These are phyloP conservation scores for Penicillium brasilianum DNA, from an alignment of 2,329 filamentous ascomycete genomes.

Conservation along the genomic window DNA sequence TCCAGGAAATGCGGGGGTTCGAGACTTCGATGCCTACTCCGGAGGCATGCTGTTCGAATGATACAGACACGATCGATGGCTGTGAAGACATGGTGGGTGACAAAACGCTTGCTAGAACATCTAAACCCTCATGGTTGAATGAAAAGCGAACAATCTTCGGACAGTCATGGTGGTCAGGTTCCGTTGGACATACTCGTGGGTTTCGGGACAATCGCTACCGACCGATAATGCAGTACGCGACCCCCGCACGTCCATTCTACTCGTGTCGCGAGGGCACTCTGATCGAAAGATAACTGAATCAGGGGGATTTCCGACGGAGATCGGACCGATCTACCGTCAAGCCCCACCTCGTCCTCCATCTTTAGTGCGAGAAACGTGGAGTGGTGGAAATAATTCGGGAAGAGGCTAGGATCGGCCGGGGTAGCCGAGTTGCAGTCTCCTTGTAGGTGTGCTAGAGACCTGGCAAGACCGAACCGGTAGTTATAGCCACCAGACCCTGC, in stretches of 20 bases:
- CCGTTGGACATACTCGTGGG: not conserved
- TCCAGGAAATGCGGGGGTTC: conserved; percentile 12
- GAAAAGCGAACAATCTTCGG: not conserved
- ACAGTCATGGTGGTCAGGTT: not conserved
- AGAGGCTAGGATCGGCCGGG: not conserved
- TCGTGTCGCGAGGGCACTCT: not conserved
- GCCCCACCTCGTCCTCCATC: not conserved
- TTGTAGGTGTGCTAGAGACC: not conserved
- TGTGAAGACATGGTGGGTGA: conserved; percentile 12
- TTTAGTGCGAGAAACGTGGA: not conserved
- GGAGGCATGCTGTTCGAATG: conserved; percentile 22
- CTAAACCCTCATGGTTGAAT: not conserved
- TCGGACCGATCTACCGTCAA: not conserved
- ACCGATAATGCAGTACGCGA: not conserved
- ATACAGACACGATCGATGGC: conserved; percentile 13
- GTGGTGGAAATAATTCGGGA: not conserved
- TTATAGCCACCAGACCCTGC: not conserved
- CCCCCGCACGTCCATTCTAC: not conserved
- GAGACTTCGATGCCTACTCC: conserved; percentile 7
- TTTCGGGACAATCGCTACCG: conserved; percentile 4
- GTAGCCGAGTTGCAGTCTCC: not conserved
- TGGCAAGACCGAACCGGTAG: not conserved
- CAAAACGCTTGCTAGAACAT: not conserved
- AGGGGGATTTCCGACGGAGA: not conserved
- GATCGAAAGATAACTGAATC: not conserved